These are phyloP conservation scores for Mortierella sp. DNA, from an alignment of 371 early-diverging fungal species.

Conservation along the genomic window DNA sequence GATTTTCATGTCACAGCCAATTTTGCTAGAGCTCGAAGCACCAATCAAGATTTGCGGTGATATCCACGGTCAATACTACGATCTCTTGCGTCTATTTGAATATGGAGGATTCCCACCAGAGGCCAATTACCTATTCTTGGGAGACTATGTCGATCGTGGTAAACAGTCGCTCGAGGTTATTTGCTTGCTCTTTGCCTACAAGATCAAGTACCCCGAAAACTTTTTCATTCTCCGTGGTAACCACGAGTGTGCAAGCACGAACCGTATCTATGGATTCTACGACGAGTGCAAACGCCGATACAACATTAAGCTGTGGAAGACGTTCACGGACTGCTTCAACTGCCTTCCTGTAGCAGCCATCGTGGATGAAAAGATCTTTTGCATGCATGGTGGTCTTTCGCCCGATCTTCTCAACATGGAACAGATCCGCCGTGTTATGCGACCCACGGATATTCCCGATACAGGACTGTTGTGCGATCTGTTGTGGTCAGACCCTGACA, in stretches of 20 bases:
- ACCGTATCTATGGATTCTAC: conserved; percentile 98
- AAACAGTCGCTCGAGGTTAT: conserved; percentile 97
- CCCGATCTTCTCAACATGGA: conserved; percentile 90
- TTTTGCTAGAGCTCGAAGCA: conserved; percentile 93
- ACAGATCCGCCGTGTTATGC: conserved; percentile 89
- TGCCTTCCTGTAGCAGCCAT: conserved; percentile 95
- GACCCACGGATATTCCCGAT: conserved; percentile 97
- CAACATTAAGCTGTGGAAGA: conserved; percentile 94
- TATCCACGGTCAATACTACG: conserved; percentile 96
- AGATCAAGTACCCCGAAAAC: conserved; percentile 95
- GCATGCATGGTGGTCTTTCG: conserved; percentile 97
- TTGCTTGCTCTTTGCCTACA: conserved; percentile 91
- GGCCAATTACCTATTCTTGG: conserved; percentile 93
- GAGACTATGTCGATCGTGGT: conserved; percentile 98
- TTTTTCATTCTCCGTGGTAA: conserved; percentile 97
- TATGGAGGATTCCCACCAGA: conserved; percentile 90
- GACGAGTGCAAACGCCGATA: conserved; percentile 98
- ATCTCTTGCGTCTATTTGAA: conserved; percentile 90
- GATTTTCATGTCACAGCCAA: conserved; percentile 94
- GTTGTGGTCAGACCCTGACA: conserved; percentile 97
- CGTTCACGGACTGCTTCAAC: conserved; percentile 94
- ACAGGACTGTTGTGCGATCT: conserved; percentile 92
- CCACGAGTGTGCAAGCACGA: conserved; percentile 97
- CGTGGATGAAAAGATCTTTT: conserved; percentile 94
- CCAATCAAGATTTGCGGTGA: conserved; percentile 96